Evolutionary conservation across 805 yeast species (phyloP), one percentile per base, ranked within the genome.

Genomic region (Zygotorulaspora florentina): DNA sequence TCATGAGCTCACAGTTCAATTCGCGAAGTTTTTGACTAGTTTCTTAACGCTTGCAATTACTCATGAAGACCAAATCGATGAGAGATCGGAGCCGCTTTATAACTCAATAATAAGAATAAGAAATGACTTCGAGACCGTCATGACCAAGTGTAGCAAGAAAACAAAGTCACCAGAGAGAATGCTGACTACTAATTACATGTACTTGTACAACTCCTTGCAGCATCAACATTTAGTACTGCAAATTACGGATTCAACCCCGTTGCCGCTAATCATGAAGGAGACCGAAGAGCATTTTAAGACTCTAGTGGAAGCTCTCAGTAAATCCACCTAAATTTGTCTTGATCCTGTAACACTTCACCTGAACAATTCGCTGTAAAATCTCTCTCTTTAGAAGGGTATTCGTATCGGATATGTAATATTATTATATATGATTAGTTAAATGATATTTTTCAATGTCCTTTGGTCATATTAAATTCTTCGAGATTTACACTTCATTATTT

Each of bases 121-220:
- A 45, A 81, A 80, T 56, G 96, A 87, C 51, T 90, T 81, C 61
- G 98, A 93, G 60, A 79, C 79, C 17, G 74, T 81, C 1, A 66
- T 90, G 61, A 86, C 93, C 2, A 87, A 83, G 56, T 64, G 88
- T 43, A 78, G 87, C 53, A 71, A 68, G 42, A 73, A 68, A 43
- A 61, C 74, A 3, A 80, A 76, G 43, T 74, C 77, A 49, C 64
- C 75, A 9, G 96, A 88, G 59, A 65, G 76, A 37, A 87, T 89
- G 58, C 69, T 90, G 43, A 85, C 80, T 61, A 85, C 83, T 51
- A 70, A 70, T 45, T 71, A 67, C 55, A 53, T 67, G 26, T 67
- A 61, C 37, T 54, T 71, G 25, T 56, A 57, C 51, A 60, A 63
- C 37, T 46, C 55, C 11, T 43, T 64, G 31, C 65, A 61, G 43